Evolutionary conservation across 345 rosid species (phyloP).

Genomic region (Moringa oleifera): DNA sequence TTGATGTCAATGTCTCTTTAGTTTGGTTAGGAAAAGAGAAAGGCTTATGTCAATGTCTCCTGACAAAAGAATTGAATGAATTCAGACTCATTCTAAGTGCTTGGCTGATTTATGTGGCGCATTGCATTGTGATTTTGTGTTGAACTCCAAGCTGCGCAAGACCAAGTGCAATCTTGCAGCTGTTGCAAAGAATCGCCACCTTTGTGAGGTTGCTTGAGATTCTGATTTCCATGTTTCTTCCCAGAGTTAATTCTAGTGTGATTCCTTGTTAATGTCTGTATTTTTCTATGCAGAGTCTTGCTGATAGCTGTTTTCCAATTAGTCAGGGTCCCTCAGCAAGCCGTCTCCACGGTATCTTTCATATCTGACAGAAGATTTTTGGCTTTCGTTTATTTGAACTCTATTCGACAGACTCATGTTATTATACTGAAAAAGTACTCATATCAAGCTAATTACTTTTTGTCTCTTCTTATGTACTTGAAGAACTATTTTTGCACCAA

Average conservation of each 20-base stretch:
- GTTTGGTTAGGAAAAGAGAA: not conserved
- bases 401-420: too few species aligned
- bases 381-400: too few species aligned
- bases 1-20: not conserved
- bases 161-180: conserved; percentile 90
- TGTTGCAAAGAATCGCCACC: conserved; percentile 70
- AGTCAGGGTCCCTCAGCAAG: conserved; percentile 71
- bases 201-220: conserved; percentile 67
- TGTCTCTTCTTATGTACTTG: conserved; percentile 16
- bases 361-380: conserved; percentile 2
- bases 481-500: conserved; percentile 80
- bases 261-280: conserved; percentile 2
- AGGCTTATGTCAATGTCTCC: conserved; percentile 3
- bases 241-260: conserved; percentile 1
- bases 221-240: conserved; percentile 3
- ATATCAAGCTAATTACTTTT: conserved; percentile 9
- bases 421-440: not conserved
- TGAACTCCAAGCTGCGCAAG: conserved; percentile 53
- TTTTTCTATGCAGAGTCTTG: conserved; percentile 57
- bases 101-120: conserved; percentile 95
- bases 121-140: conserved; percentile 77
- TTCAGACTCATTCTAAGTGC: conserved; percentile 74
- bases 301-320: conserved; percentile 83
- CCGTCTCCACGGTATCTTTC: conserved; percentile 72
- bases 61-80: conserved; percentile 13